Percentiles rank a stretch among this genome's conserved stretches.
Evolutionary conservation across 257 asterid species (phyloP).

Genomic region (Salvia rosmarinus): DNA sequence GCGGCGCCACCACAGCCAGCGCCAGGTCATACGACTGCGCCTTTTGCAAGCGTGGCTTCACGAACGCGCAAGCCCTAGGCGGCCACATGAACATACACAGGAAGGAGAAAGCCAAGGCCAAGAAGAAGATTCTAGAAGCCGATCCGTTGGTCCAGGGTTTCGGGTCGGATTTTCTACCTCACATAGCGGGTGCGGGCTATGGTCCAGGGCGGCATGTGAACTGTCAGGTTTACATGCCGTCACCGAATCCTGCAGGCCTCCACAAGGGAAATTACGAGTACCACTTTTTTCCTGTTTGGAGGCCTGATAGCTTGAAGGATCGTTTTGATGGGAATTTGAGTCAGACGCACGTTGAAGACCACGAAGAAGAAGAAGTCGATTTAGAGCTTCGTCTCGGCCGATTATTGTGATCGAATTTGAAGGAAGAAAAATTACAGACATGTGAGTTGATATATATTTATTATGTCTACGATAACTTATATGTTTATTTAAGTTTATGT

Average conservation of each 20-base stretch:
- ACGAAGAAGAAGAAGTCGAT: conserved; percentile 49
- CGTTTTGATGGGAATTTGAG: conserved; percentile 28
- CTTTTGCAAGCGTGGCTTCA: conserved; percentile 73
- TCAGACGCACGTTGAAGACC: conserved; percentile 31
- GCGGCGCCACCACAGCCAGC: conserved; percentile 38
- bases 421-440: not conserved
- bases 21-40: conserved; percentile 60
- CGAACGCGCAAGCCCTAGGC: conserved; percentile 79
- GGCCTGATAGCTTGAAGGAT: conserved; percentile 27
- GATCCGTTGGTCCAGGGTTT: not conserved
- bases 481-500: not conserved
- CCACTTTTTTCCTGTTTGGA: conserved; percentile 24
- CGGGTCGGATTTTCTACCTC: conserved; percentile 27
- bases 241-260: conserved; percentile 40
- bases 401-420: conserved; percentile 25
- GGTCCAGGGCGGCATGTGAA: conserved; percentile 11
- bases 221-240: conserved; percentile 43
- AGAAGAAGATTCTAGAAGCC: conserved; percentile 20
- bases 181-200: conserved; percentile 27
- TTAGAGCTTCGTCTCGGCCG: conserved; percentile 78
- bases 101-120: conserved; percentile 60
- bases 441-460: conserved; percentile 24
- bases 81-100: conserved; percentile 87
- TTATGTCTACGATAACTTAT: not conserved
- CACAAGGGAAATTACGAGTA: conserved; percentile 26